phyloP scores from a whole-genome alignment of 768 basidiomycete genomes.

The Mycena albidolilacea region DNA sequence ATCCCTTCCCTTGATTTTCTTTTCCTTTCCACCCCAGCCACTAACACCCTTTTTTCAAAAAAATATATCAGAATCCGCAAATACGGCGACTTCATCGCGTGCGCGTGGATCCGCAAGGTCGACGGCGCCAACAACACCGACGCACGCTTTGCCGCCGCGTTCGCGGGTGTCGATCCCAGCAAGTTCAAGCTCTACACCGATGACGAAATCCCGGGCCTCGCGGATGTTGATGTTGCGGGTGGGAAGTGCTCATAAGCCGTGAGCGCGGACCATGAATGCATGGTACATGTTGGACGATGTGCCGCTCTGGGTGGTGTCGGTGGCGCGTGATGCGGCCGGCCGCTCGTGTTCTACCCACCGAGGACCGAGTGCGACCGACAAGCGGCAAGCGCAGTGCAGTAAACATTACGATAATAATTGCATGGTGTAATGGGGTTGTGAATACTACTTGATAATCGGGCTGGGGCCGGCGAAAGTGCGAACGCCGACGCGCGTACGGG shows the following conservation, averaged over 20 bases:
- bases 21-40: too few species aligned
- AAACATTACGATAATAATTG: too few species aligned
- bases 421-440: too few species aligned
- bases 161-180: conserved; percentile 51
- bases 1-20: neutral
- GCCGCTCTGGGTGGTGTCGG: too few species aligned
- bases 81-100: conserved; percentile 53
- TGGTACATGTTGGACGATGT: too few species aligned
- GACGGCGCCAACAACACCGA: conserved; percentile 59
- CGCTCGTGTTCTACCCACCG: too few species aligned
- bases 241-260: conserved; percentile 49
- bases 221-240: conserved; percentile 55
- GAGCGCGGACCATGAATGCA: neutral
- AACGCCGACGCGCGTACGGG: too few species aligned
- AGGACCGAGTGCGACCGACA: too few species aligned
- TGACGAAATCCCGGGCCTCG: conserved; percentile 52
- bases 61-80: conserved; percentile 50
- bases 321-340: too few species aligned
- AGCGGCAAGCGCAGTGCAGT: too few species aligned
- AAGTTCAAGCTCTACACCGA: conserved; percentile 55
- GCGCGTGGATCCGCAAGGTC: conserved; percentile 62
- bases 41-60: neutral
- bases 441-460: too few species aligned
- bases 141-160: conserved; percentile 53
- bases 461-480: too few species aligned